A percentile compares a stretch with the other conserved stretches of the same genome.
Conservation (phyloP, 176 grass and related monocot species). For the Miscanthus lutarioriparius region DNA sequence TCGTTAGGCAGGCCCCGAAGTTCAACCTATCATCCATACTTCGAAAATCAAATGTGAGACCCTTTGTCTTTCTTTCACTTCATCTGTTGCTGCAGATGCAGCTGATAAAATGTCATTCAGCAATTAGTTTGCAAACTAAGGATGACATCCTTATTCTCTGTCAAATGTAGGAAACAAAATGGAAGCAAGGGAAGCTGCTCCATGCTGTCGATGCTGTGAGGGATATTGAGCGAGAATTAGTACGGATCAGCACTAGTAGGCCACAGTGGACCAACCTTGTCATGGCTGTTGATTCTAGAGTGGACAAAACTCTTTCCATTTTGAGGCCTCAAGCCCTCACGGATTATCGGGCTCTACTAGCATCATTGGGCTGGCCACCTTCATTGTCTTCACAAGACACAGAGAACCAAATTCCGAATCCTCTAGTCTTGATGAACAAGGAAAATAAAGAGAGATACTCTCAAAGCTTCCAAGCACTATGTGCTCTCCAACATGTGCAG, state of each 20-base stretch:
- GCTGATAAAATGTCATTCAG: background rate
- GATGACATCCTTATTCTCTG: background rate
- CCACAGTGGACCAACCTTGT: constrained; percentile 76
- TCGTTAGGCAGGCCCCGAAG: constrained; percentile 58
- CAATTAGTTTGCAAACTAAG: background rate
- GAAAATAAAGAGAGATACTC: constrained; percentile 68
- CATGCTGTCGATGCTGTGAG: constrained; percentile 62
- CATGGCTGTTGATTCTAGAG: constrained; percentile 87
- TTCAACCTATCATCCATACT: constrained; percentile 45
- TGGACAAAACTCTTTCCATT: constrained; percentile 76
- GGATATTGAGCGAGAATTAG: constrained; percentile 70
- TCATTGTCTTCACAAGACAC: constrained; percentile 62
- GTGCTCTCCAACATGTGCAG: constrained; percentile 82
- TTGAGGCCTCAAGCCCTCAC: constrained; percentile 78
- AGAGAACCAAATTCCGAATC: constrained; percentile 58
- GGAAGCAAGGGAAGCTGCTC: constrained; percentile 72
- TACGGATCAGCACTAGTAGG: constrained; percentile 43
- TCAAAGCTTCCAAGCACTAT: constrained; percentile 81
- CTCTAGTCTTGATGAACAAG: constrained; percentile 79
- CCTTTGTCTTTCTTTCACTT: constrained; percentile 6
- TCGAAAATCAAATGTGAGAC: constrained; percentile 46
- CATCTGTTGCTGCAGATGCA: background rate
- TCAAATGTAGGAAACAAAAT: constrained; percentile 49
- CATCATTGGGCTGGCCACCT: constrained; percentile 84
- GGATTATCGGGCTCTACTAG: constrained; percentile 80